Percentiles rank a stretch among this genome's conserved stretches.
Conservation (phyloP, 108 stramenopile genomes). For the Chaetoceros tenuissimus region DNA sequence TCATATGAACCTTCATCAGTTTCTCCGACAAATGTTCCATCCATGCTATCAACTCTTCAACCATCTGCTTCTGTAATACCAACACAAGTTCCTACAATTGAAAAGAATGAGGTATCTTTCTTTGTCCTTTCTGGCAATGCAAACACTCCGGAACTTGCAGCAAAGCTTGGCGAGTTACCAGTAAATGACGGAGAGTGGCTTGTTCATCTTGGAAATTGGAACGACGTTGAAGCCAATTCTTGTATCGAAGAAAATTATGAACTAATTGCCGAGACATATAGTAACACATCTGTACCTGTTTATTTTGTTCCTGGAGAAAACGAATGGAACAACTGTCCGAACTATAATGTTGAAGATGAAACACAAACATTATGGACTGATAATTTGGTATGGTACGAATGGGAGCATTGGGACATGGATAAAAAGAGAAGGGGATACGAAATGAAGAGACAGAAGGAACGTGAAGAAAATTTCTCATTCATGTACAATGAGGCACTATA, state of each 20-base stretch:
- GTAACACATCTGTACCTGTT: neutral
- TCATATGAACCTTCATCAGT: neutral
- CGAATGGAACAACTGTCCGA: neutral
- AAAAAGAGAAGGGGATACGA: neutral
- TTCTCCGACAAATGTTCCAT: neutral
- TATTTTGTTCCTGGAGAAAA: slow-evolving; percentile 2
- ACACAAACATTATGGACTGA: neutral
- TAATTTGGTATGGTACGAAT: neutral
- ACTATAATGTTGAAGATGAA: neutral
- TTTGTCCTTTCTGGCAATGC: neutral
- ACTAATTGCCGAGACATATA: neutral
- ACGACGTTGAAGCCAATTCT: neutral
- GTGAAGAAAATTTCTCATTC: slow-evolving; percentile 24
- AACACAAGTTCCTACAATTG: neutral
- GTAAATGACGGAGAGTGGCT: neutral
- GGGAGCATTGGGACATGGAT: neutral
- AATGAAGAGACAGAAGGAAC: neutral
- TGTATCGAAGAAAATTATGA: neutral
- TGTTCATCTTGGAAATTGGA: neutral
- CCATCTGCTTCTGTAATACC: neutral
- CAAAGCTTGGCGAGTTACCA: neutral
- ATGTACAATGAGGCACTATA: slow-evolving; percentile 17
- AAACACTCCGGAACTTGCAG: neutral
- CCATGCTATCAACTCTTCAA: neutral
- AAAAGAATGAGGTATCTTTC: neutral